Percentiles rank a stretch among this genome's conserved stretches.
These are phyloP conservation scores for Cytospora mali DNA, from an alignment of 2,329 filamentous ascomycete species.

Conservation along the genomic window DNA sequence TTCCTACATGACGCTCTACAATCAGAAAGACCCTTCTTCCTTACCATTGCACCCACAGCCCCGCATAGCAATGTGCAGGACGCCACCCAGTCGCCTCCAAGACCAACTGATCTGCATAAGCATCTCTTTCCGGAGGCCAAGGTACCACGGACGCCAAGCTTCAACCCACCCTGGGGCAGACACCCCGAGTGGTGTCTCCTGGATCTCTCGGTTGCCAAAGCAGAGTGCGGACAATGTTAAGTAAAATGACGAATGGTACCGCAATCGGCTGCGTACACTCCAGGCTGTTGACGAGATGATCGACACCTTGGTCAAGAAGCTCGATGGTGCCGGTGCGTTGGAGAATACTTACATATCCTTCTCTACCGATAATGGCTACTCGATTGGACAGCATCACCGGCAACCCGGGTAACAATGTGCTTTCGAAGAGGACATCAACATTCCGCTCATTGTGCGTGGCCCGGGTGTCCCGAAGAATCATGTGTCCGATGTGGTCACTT, in stretches of 20 bases:
- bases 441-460: constrained; percentile 48
- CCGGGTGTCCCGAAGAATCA: constrained; percentile 42
- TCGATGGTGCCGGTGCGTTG: constrained; percentile 25
- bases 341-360: constrained; percentile 20
- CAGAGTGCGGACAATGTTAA: not conserved
- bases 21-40: constrained; percentile 59
- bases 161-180: constrained; percentile 73
- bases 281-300: constrained; percentile 49
- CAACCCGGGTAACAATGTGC: constrained; percentile 45
- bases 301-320: constrained; percentile 38
- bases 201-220: not conserved
- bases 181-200: constrained; percentile 43
- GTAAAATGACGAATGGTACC: constrained; percentile 42
- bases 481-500: constrained; percentile 41
- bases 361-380: constrained; percentile 16
- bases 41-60: constrained; percentile 65
- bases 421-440: constrained; percentile 50
- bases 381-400: constrained; percentile 14
- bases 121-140: constrained; percentile 61
- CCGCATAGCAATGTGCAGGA: constrained; percentile 61
- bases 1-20: constrained; percentile 5
- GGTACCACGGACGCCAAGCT: constrained; percentile 64
- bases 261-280: constrained; percentile 46
- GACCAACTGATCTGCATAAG: constrained; percentile 61
- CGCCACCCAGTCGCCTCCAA: constrained; percentile 45